Percentiles rank a stretch among this genome's conserved stretches.
Conservation (phyloP, 805 yeast species). For the Maudiozyma serrabonitensis region DNA sequence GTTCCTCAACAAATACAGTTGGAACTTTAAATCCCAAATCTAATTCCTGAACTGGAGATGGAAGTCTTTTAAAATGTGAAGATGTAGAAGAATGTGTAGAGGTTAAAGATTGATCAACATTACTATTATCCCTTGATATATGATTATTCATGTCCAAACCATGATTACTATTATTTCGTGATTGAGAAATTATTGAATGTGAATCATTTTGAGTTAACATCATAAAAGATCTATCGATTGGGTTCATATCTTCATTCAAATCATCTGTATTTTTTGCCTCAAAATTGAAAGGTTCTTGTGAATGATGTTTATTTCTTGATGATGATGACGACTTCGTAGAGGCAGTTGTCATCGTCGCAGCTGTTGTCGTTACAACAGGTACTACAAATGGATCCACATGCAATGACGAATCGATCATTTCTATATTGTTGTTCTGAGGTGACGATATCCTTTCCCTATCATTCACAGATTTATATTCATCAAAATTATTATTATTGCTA, state of each 20-base stretch:
- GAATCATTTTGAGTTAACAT: slow-evolving; percentile 23
- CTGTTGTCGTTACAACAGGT: background rate
- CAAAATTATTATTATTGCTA: no score
- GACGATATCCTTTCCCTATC: background rate
- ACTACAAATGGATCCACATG: no score
- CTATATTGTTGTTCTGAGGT: background rate
- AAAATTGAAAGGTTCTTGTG: background rate
- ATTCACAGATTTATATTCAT: no score
- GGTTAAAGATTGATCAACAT: background rate
- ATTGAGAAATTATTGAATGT: background rate
- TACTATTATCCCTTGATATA: no score
- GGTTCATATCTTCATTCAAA: slow-evolving; percentile 11
- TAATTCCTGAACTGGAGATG: background rate
- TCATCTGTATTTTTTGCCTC: background rate
- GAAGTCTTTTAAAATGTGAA: background rate
- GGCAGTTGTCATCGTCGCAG: no score
- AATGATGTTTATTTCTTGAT: background rate
- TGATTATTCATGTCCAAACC: background rate
- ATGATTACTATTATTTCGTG: background rate
- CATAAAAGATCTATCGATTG: slow-evolving; percentile 26
- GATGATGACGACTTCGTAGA: no score
- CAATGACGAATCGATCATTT: no score
- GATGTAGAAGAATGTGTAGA: background rate
- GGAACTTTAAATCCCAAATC: background rate
- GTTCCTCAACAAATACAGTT: background rate